phyloP scores from a whole-genome alignment of 768 basidiomycete species.

The Austroboletus festivus region DNA sequence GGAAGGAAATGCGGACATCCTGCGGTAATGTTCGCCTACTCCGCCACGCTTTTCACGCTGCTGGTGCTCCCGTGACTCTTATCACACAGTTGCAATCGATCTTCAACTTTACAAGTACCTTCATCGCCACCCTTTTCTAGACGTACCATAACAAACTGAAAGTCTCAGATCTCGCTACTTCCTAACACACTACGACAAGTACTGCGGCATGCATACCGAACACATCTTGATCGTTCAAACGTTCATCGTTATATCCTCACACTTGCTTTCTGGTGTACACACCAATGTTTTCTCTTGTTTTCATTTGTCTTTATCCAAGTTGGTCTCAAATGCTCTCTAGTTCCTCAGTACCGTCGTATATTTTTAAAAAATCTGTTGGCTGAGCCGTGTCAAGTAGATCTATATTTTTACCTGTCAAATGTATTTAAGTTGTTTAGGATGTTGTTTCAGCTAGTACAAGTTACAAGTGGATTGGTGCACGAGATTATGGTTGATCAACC shows the following conservation, averaged over 20 bases:
- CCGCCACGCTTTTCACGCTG: background rate
- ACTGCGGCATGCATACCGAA: conserved; percentile 5
- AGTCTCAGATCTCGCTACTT: too few species aligned
- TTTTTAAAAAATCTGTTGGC: conserved; percentile 8
- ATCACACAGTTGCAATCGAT: background rate
- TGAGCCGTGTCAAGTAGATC: conserved; percentile 9
- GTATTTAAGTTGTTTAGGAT: background rate
- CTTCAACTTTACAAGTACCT: too few species aligned
- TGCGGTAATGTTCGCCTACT: conserved; percentile 12
- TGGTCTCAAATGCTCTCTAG: conserved; percentile 4
- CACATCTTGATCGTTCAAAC: conserved; percentile 4
- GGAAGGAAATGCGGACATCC: conserved; percentile 11
- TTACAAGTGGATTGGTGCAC: too few species aligned
- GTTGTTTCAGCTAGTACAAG: too few species aligned
- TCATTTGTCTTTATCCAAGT: conserved; percentile 4
- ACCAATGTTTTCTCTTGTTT: conserved; percentile 13
- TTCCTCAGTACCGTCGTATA: background rate
- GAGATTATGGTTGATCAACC: too few species aligned
- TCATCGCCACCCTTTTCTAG: too few species aligned
- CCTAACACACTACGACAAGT: too few species aligned
- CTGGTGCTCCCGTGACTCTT: conserved; percentile 1
- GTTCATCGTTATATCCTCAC: conserved; percentile 11
- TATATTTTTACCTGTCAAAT: background rate
- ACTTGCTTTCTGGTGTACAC: conserved; percentile 12
- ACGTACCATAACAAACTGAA: too few species aligned